A percentile compares a stretch with the other conserved stretches of the same genome.
phyloP scores from a whole-genome alignment of 2,329 filamentous ascomycete genomes.

The Calonectria pseudoreteaudii region DNA sequence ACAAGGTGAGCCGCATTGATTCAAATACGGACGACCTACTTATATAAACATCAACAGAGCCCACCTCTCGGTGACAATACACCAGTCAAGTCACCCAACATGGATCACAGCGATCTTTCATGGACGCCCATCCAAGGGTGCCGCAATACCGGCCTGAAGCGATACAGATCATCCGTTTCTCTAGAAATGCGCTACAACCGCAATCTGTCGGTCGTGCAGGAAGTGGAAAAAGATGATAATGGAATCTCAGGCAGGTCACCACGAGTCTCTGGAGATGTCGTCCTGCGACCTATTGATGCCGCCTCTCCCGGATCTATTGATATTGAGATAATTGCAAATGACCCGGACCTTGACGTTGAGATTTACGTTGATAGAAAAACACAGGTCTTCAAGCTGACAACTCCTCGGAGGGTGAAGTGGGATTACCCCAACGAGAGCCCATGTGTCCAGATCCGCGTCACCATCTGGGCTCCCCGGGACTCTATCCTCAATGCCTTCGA shows the following conservation, averaged over 20 bases:
- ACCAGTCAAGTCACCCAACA: slow-evolving; percentile 39
- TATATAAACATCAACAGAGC: slow-evolving; percentile 24
- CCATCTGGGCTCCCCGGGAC: slow-evolving; percentile 58
- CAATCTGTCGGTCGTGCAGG: slow-evolving; percentile 56
- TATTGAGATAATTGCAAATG: slow-evolving; percentile 59
- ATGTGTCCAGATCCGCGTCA: slow-evolving; percentile 62
- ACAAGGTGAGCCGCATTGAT: slow-evolving; percentile 43
- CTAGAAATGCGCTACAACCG: slow-evolving; percentile 50
- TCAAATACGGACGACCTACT: neutral
- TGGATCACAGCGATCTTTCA: slow-evolving; percentile 34
- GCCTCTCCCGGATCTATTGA: slow-evolving; percentile 53
- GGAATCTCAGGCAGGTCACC: slow-evolving; percentile 45
- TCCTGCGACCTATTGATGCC: slow-evolving; percentile 53
- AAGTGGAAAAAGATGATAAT: slow-evolving; percentile 37
- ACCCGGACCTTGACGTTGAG: slow-evolving; percentile 52
- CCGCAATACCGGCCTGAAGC: slow-evolving; percentile 28
- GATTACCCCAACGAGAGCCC: slow-evolving; percentile 44
- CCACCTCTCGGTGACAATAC: slow-evolving; percentile 37
- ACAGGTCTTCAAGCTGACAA: slow-evolving; percentile 54
- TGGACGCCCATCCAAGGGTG: slow-evolving; percentile 46
- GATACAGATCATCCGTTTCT: neutral
- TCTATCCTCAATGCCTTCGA: slow-evolving; percentile 52
- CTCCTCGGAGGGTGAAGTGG: slow-evolving; percentile 51
- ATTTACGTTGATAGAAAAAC: slow-evolving; percentile 47
- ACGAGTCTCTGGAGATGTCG: slow-evolving; percentile 57